Conservation (phyloP, 1,139 yeast genomes). For the Arxiozyma slooffiae region DNA sequence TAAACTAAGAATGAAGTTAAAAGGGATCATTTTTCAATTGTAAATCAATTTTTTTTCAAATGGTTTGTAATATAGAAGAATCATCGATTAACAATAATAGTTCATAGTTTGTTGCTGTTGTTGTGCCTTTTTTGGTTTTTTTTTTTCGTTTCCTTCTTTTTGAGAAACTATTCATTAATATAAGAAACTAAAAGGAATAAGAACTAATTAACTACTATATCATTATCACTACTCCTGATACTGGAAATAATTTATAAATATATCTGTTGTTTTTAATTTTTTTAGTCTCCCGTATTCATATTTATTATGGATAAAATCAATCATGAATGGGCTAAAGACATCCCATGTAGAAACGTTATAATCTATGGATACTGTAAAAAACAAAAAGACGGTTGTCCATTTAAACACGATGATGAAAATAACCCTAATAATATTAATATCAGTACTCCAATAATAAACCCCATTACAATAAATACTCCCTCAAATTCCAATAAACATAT, state of each 20-base stretch:
- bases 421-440: neutral
- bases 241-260: no score
- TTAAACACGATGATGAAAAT: conserved; percentile 42
- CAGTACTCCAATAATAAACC: neutral
- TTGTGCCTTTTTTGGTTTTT: no score
- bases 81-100: no score
- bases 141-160: no score
- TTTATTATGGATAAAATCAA: conserved; percentile 25
- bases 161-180: no score
- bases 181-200: no score
- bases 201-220: no score
- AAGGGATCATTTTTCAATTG: no score
- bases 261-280: neutral
- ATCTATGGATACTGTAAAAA: conserved; percentile 86
- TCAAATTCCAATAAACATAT: neutral
- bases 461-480: neutral
- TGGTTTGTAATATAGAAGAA: no score
- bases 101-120: no score
- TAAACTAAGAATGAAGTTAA: no score
- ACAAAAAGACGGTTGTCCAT: conserved; percentile 83
- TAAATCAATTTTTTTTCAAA: no score
- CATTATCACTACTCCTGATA: neutral
- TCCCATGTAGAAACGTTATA: conserved; percentile 75
- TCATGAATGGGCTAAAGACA: conserved; percentile 56
- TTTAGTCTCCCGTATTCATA: neutral